Base-by-base conservation (phyloP, 495 filamentous ascomycete genomes). In the Glonium stellatum region DNA sequence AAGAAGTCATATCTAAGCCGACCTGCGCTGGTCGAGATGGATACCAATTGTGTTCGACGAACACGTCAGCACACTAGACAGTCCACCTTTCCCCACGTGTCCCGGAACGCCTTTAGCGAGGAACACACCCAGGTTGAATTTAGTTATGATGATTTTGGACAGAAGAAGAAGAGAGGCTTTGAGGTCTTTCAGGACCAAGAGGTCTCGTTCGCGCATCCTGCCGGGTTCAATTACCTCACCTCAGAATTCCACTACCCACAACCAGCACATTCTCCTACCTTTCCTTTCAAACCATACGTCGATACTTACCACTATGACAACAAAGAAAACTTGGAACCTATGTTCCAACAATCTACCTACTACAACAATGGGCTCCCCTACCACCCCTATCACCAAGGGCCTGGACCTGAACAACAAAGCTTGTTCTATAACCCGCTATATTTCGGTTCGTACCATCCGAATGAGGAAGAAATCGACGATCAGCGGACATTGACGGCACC, bases 111-210 rank as follows among this genome's bases (percentile, higher is more conserved):
- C 8, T 62, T 59, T 19, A n/a, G 13, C 41, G 63, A 66, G 19
- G 58, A 61, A 10, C 54, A 58, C 5, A 15, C 13, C 5, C 53
- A 54, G n/a, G 25, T 57, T 19, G 49, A 63, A 8, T 59, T 64
- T 25, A 52, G 50, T 19, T 63, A 65, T 42, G 61, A 61, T 1
- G 42, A 61, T 21, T 44, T 57, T 10, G 23, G 21, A 15, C 37
- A 49, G 27, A 61, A 58, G 54, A 51, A 56, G 42, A 71, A 66
- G 55, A 55, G 66, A 9, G 54, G 48, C 0, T 69, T 71, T 47
- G 57, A 67, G 8, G 61, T 71, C 42, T 71, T 67, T 46, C 60
- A 69, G 9, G 69, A 69, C 55, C 60, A 69, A 15, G 61, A 70
- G 3, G 65, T 71, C 18, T 60, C 71, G 10, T 74, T 72, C 58